Evolutionary conservation across 305 asterid genomes (phyloP), one percentile per base, ranked within the genome.

Genomic region (Coffea humblotiana): DNA sequence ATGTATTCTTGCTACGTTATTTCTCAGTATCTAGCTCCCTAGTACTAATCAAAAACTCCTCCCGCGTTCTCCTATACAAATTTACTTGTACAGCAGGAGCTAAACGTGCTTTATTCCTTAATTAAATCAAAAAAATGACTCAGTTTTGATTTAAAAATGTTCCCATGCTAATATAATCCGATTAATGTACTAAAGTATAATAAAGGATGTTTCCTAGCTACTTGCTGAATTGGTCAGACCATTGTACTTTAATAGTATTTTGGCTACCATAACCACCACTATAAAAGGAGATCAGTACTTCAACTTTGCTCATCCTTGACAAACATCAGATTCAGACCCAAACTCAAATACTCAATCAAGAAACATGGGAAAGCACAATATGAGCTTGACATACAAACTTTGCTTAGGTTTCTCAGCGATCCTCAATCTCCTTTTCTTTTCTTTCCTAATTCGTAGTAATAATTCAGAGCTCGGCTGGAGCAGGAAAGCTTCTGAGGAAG

Each of bases 401-500:
- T 51, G 58, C 14, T 43, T 78, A 18, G 76, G 76, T 14, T 56
- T 8, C n/a, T 78, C 66, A 6, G 60, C 58, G 2, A 2, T 70
- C 16, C 27, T 56, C 45, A 54, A 78, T 70, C 70, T 78, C 54
- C 35, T 69, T 1, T 54, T 70, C 58, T 25, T 77, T 18, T 21
- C 32, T 18, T 70, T 45, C 45, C 16, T 78, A 45, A 25, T 48
- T 29, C 10, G 64, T 13, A 29, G 51, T 47, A 47, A 21, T 11
- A 65, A 47, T 27, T 15, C 40, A n/a, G 61, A 72, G 81, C 79
- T 79, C 72, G 87, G 78, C 74, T 88, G 92, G 92, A 87, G 82
- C 72, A 51, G 75, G 79, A 79, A 71, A 58, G 91, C 92, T 10
- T 95, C 96, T 19, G 88, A 77, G 18, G 88, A 91, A 86, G 96